Percentiles rank a stretch among this genome's conserved stretches.
phyloP scores from a whole-genome alignment of 257 asterid genomes.

The Salvia rosmarinus region DNA sequence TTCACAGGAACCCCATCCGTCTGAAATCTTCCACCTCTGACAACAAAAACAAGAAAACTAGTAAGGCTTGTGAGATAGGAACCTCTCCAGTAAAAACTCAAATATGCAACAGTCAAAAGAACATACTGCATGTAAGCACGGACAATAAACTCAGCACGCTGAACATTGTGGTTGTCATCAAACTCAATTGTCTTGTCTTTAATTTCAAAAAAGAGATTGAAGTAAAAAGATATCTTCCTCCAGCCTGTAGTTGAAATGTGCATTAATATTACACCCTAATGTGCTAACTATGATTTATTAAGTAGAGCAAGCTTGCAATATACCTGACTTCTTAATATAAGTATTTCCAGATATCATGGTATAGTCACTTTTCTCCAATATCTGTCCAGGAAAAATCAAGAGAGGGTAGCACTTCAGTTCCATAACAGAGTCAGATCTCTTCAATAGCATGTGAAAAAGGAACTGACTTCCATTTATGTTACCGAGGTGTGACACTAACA shows the following conservation, averaged over 20 bases:
- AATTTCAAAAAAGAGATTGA: conserved; percentile 88
- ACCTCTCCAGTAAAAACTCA: not conserved
- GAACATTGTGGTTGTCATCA: conserved; percentile 84
- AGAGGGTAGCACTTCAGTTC: not conserved
- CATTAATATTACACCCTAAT: conserved; percentile 16
- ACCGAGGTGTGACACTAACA: not conserved
- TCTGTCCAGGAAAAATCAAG: conserved; percentile 52
- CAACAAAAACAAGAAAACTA: conserved; percentile 28
- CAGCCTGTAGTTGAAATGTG: conserved; percentile 58
- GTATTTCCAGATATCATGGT: conserved; percentile 74
- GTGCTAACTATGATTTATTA: conserved; percentile 22
- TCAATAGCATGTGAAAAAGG: conserved; percentile 12
- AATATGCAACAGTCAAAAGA: conserved; percentile 23
- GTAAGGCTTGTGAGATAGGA: conserved; percentile 12
- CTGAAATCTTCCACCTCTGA: conserved; percentile 94
- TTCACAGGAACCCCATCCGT: conserved; percentile 99
- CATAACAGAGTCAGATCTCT: conserved; percentile 31
- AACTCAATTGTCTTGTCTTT: conserved; percentile 93
- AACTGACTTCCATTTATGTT: conserved; percentile 10
- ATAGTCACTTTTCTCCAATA: conserved; percentile 90
- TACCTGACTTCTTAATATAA: conserved; percentile 83
- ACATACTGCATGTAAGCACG: conserved; percentile 96
- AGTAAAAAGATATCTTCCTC: conserved; percentile 99
- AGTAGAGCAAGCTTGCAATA: conserved; percentile 8
- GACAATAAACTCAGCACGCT: conserved; percentile 86